phyloP scores from a whole-genome alignment of 495 filamentous ascomycete genomes.

The Penicillium coffeae region DNA sequence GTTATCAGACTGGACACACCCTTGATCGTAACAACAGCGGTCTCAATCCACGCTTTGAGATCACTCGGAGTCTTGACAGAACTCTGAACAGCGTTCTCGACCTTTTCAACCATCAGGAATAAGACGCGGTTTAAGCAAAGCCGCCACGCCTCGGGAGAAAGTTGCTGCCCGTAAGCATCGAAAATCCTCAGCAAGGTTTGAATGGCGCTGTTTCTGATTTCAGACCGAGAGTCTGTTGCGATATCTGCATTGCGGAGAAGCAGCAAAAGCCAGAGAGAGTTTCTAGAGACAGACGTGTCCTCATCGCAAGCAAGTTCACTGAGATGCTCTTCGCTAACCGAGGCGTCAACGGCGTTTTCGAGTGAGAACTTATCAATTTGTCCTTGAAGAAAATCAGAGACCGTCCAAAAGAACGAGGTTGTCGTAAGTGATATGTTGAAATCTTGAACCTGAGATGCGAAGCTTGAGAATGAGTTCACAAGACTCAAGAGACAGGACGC shows the following conservation, averaged over 20 bases:
- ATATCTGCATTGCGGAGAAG: constrained; percentile 74
- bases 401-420: constrained; percentile 90
- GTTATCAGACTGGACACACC: constrained; percentile 65
- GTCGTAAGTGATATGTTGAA: constrained; percentile 94
- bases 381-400: constrained; percentile 76
- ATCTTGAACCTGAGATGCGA: constrained; percentile 82
- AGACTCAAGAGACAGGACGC: constrained; percentile 74
- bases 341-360: constrained; percentile 35
- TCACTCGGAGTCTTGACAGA: constrained; percentile 19
- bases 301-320: constrained; percentile 29
- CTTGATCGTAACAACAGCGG: constrained; percentile 67
- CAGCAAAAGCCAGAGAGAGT: constrained; percentile 78
- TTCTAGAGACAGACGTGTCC: constrained; percentile 38
- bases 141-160: constrained; percentile 76
- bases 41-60: constrained; percentile 66
- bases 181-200: constrained; percentile 90
- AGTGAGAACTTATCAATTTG: constrained; percentile 45
- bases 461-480: constrained; percentile 82
- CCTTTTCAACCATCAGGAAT: constrained; percentile 64
- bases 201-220: constrained; percentile 86
- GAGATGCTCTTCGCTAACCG: constrained; percentile 40
- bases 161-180: constrained; percentile 79
- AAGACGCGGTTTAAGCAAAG: constrained; percentile 77
- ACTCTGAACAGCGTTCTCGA: constrained; percentile 22
- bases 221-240: constrained; percentile 71